Conservation (phyloP, 1,139 yeast species). For the Lodderomyces theae region DNA sequence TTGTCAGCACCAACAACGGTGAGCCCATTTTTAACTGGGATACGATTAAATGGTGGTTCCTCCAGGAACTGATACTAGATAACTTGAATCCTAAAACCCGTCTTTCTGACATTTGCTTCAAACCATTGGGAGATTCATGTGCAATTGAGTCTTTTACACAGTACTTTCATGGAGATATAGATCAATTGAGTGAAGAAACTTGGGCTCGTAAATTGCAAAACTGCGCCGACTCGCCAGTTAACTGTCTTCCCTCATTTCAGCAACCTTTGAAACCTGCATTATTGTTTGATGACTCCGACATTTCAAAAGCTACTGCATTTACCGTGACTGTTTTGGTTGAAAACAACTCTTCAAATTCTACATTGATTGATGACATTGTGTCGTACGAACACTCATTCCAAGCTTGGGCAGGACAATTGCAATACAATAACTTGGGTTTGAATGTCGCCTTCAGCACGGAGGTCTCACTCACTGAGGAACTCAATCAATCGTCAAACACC, state of each 20-base stretch:
- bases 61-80: slow-evolving; percentile 57
- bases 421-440: slow-evolving; percentile 49
- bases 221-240: slow-evolving; percentile 82
- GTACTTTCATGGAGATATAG: slow-evolving; percentile 69
- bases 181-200: slow-evolving; percentile 42
- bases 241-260: slow-evolving; percentile 85
- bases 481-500: slow-evolving; percentile 76
- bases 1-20: slow-evolving; percentile 61
- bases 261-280: slow-evolving; percentile 78
- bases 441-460: slow-evolving; percentile 77
- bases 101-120: slow-evolving; percentile 74
- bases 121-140: slow-evolving; percentile 76
- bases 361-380: slow-evolving; percentile 42
- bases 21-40: slow-evolving; percentile 61
- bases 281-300: slow-evolving; percentile 54
- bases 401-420: slow-evolving; percentile 49
- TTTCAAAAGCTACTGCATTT: slow-evolving; percentile 64
- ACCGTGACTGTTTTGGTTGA: slow-evolving; percentile 69
- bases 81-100: slow-evolving; percentile 21
- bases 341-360: slow-evolving; percentile 28
- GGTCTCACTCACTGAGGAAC: slow-evolving; percentile 76
- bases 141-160: slow-evolving; percentile 90
- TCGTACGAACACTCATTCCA: slow-evolving; percentile 69
- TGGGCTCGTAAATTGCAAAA: slow-evolving; percentile 56
- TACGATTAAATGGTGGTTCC: slow-evolving; percentile 84